These are phyloP conservation scores for Arachnomyces sp. DNA, from an alignment of 2,329 filamentous ascomycete genomes.

Conservation along the genomic window DNA sequence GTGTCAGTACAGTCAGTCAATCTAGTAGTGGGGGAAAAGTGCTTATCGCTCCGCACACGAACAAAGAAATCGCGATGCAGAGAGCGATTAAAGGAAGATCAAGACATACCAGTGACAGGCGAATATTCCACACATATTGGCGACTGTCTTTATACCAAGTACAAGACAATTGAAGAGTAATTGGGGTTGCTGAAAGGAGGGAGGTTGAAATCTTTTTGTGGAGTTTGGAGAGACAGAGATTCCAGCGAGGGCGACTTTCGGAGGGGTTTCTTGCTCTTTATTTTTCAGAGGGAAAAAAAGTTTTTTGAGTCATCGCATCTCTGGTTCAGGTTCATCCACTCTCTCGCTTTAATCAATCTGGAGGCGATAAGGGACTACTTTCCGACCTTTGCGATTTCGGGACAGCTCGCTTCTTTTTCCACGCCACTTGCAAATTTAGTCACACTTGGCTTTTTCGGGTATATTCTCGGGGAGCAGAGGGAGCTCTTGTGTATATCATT, in stretches of 20 bases:
- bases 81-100: conserved; percentile 9
- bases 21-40: background rate
- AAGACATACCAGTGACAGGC: conserved; percentile 75
- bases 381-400: conserved; percentile 1
- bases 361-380: too few species aligned
- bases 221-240: too few species aligned
- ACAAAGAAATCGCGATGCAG: background rate
- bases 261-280: background rate
- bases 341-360: background rate
- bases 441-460: conserved; percentile 9
- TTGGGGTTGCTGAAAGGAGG: background rate
- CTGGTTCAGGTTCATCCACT: too few species aligned
- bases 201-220: background rate
- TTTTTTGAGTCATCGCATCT: background rate
- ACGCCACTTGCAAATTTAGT: background rate
- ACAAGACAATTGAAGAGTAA: background rate
- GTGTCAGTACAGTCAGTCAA: background rate
- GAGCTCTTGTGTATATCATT: conserved; percentile 16
- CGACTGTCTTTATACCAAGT: conserved; percentile 17
- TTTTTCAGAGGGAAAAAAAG: conserved; percentile 7
- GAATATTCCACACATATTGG: conserved; percentile 92
- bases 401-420: background rate
- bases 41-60: background rate
- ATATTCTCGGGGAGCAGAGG: conserved; percentile 14
- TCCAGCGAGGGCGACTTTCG: background rate